Evolutionary conservation across 257 asterid genomes (phyloP), one percentile per base, ranked within the genome.

Genomic region (Solanum verrucosum): DNA sequence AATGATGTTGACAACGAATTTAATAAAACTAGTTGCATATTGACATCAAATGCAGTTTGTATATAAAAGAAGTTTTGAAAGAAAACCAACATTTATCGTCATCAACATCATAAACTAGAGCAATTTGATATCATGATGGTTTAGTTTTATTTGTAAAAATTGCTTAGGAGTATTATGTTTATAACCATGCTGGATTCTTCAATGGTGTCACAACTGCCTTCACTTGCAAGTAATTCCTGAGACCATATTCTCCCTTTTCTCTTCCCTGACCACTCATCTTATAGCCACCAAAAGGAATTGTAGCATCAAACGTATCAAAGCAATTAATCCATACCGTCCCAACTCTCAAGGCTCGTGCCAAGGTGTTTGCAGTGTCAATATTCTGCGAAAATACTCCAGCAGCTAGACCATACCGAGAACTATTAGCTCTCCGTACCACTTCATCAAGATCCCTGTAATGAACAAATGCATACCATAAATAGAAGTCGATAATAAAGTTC

Each of bases 181-280:
- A 97, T 92, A 97, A 87, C 99, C 99, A 97, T 46, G 99, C 98
- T 12, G 99, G 98, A 87, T 97, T 95, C 90, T 92, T 93, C 60
- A 97, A 77, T 37, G 98, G 70, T 38, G 96, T 95, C 40, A 97
- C 98, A 12, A 97, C 98, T n/a, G 99, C 99, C 89, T 97, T 97
- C 89, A 96, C 99, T 90, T 96, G 98, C 93, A 95, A 90, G 95
- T 97, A 96, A 79, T 93, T 96, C 93, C 93, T 96, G 87, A 96
- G 96, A 90, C 99, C 91, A 93, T 96, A 97, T 87, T 93, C 98
- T 20, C 98, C 98, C 92, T 95, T 97, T 78, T 97, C 98, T 92
- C 99, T 91, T 42, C 99, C 99, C 5, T 93, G 93, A 33, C 99
- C 99, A 70, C 98, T 97, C 99, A 95, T 95, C 92, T 97, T 97